A percentile compares a stretch with the other conserved stretches of the same genome.
Evolutionary conservation across 768 basidiomycete genomes (phyloP).

Genomic region (Neoboletus subvelutipes): DNA sequence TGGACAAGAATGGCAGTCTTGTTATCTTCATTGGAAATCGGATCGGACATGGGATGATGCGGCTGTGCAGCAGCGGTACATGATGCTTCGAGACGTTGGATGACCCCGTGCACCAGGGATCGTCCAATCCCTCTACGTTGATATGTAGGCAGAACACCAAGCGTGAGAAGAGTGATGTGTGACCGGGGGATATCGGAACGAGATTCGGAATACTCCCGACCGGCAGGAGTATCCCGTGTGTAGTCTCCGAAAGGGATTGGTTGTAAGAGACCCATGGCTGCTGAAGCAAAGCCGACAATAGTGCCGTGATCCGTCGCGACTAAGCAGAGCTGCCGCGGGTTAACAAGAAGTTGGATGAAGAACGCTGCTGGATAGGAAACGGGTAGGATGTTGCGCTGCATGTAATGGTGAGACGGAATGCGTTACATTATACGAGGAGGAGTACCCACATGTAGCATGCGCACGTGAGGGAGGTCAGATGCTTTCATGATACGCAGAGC

Average conservation of each 20-base stretch:
- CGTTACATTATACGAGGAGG: background rate
- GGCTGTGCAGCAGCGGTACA: background rate
- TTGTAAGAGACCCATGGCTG: slow-evolving; percentile 12
- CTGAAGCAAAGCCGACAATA: slow-evolving; percentile 32
- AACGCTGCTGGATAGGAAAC: slow-evolving; percentile 30
- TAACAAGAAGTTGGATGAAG: slow-evolving; percentile 33
- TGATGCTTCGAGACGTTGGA: slow-evolving; percentile 25
- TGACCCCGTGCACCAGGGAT: slow-evolving; percentile 27
- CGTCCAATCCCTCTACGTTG: slow-evolving; percentile 32
- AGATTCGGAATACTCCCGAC: background rate
- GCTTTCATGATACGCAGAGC: slow-evolving; percentile 28
- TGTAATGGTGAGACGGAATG: slow-evolving; percentile 1
- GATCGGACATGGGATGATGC: background rate
- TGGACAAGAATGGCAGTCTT: slow-evolving; percentile 24
- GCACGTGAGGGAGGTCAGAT: slow-evolving; percentile 29
- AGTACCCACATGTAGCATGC: slow-evolving; percentile 26
- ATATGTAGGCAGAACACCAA: slow-evolving; percentile 29
- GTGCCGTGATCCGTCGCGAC: slow-evolving; percentile 22
- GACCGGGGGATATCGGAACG: slow-evolving; percentile 12
- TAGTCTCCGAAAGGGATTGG: background rate
- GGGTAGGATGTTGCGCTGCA: slow-evolving; percentile 26
- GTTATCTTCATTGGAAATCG: background rate
- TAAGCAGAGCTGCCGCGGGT: slow-evolving; percentile 30
- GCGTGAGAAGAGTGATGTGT: slow-evolving; percentile 29
- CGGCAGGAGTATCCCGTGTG: background rate